phyloP scores from a whole-genome alignment of 768 basidiomycete genomes.

The Clitopilus hobsonii region DNA sequence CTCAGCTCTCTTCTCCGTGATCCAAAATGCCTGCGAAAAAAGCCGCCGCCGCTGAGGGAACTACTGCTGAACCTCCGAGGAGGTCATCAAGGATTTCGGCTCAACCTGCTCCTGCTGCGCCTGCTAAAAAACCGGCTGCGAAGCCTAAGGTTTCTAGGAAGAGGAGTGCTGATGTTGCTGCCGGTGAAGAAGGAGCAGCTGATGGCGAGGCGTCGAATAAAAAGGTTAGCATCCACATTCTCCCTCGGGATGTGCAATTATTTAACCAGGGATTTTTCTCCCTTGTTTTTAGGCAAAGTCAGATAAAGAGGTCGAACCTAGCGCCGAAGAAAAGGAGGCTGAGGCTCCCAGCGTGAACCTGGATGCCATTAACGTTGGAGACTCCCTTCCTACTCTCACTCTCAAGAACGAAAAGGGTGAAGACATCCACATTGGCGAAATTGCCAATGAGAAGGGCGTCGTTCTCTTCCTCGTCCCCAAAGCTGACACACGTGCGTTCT shows the following conservation, averaged over 20 bases:
- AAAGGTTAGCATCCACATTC: constrained; percentile 24
- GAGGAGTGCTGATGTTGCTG: constrained; percentile 26
- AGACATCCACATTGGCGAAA: constrained; percentile 61
- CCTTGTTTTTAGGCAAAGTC: constrained; percentile 27
- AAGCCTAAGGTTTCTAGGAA: constrained; percentile 34
- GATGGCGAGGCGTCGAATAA: constrained; percentile 32
- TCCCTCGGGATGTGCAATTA: constrained; percentile 5
- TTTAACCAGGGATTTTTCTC: constrained; percentile 6
- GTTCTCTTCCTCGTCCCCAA: constrained; percentile 83
- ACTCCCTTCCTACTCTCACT: constrained; percentile 63
- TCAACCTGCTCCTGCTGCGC: background rate
- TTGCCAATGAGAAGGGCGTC: constrained; percentile 68
- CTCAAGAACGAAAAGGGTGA: constrained; percentile 85
- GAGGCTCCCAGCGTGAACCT: constrained; percentile 16
- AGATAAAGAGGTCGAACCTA: constrained; percentile 21
- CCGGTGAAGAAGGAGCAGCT: constrained; percentile 26
- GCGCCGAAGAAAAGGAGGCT: constrained; percentile 13
- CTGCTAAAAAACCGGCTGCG: background rate
- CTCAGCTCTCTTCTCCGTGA: background rate
- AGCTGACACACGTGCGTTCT: constrained; percentile 72
- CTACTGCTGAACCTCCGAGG: background rate
- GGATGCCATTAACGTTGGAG: constrained; percentile 62
- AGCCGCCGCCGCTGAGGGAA: background rate
- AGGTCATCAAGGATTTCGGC: background rate
- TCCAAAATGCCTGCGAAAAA: background rate